Percentiles rank a stretch among this genome's conserved stretches.
These are phyloP conservation scores for Ganoderma leucocontextum DNA, from an alignment of 1,284 basidiomycete genomes.

Conservation along the genomic window DNA sequence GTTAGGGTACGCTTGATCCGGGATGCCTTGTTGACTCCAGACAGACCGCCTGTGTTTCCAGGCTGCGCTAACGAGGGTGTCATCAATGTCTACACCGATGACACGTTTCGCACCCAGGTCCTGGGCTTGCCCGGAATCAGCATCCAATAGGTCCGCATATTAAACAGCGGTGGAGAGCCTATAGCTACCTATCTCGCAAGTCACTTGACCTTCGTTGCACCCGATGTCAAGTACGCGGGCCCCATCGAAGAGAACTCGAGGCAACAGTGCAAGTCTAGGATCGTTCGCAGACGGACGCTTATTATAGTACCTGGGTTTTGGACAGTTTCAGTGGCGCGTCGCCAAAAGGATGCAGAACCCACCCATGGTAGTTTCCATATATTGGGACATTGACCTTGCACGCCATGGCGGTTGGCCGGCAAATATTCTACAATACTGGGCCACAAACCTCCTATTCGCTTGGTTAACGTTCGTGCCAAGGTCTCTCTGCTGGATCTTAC, in stretches of 20 bases:
- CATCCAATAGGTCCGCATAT: not conserved
- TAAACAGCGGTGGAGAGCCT: not conserved
- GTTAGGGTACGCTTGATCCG: conserved; percentile 2
- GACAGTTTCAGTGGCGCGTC: not conserved
- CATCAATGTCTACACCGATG: conserved; percentile 84
- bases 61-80: conserved; percentile 70
- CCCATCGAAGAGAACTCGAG: conserved; percentile 57
- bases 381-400: conserved; percentile 42
- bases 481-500: not conserved
- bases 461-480: not conserved
- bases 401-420: conserved; percentile 3
- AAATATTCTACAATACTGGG: too few species aligned
- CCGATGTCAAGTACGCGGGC: conserved; percentile 80
- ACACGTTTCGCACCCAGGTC: conserved; percentile 65
- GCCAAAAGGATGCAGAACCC: conserved; percentile 17
- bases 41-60: conserved; percentile 72
- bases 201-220: conserved; percentile 85
- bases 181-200: conserved; percentile 78
- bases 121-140: conserved; percentile 58
- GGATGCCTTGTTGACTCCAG: conserved; percentile 72
- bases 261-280: conserved; percentile 66
- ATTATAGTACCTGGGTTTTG: conserved; percentile 66
- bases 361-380: conserved; percentile 77
- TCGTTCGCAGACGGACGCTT: conserved; percentile 70
- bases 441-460: not conserved